phyloP scores from a whole-genome alignment of 2,329 filamentous ascomycete species.

The Shiraia bambusicola region DNA sequence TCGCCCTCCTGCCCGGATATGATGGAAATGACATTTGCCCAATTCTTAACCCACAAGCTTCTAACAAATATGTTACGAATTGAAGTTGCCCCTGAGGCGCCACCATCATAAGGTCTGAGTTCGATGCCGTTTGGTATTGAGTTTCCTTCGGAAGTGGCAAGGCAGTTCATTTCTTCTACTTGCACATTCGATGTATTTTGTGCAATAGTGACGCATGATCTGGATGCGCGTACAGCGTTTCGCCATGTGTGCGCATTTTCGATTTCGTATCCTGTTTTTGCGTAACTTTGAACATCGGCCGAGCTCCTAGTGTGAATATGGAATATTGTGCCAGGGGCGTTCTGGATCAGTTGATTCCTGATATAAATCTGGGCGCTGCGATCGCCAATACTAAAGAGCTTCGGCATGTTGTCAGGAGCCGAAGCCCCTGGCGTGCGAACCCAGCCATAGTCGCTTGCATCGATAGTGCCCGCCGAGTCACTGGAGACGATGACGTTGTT shows the following conservation, averaged over 20 bases:
- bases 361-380: slow-evolving; percentile 12
- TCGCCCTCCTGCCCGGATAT: background rate
- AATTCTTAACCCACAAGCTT: slow-evolving; percentile 4
- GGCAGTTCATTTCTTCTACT: slow-evolving; percentile 13
- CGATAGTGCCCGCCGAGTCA: slow-evolving; percentile 42
- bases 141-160: background rate
- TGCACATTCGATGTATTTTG: slow-evolving; percentile 12
- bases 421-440: background rate
- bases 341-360: slow-evolving; percentile 7
- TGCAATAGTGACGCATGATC: slow-evolving; percentile 7
- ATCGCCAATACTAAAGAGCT: slow-evolving; percentile 13
- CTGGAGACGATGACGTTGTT: slow-evolving; percentile 46
- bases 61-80: slow-evolving; percentile 15
- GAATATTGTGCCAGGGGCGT: slow-evolving; percentile 11
- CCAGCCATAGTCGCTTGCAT: slow-evolving; percentile 42
- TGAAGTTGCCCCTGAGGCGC: background rate
- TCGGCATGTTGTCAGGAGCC: slow-evolving; percentile 3
- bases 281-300: slow-evolving; percentile 3
- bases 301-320: slow-evolving; percentile 3
- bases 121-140: slow-evolving; percentile 2
- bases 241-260: slow-evolving; percentile 12
- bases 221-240: slow-evolving; percentile 10
- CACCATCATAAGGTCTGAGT: slow-evolving; percentile 1
- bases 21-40: slow-evolving; percentile 11
- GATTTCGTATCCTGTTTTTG: slow-evolving; percentile 1